phyloP scores from a whole-genome alignment of 2,329 filamentous ascomycete genomes.

The Aspergillus viridinutans region DNA sequence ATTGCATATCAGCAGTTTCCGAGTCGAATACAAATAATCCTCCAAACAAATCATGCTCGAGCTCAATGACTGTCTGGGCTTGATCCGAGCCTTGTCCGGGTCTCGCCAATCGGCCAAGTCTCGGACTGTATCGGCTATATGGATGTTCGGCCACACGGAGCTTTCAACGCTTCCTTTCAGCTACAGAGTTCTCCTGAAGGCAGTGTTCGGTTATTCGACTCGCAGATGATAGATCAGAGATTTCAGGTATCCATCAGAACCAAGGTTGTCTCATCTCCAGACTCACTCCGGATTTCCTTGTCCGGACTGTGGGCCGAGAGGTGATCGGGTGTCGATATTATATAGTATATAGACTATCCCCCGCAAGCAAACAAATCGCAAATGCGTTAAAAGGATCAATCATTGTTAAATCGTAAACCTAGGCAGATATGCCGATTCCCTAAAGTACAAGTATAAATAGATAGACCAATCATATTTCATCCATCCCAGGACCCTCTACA shows the following conservation, averaged over 20 bases:
- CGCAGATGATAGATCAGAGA: neutral
- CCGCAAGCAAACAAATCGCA: neutral
- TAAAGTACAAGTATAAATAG: slow-evolving; percentile 3
- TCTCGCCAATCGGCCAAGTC: slow-evolving; percentile 18
- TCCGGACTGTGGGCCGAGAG: neutral
- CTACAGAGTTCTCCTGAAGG: neutral
- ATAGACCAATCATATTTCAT: neutral
- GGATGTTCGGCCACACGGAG: slow-evolving; percentile 33
- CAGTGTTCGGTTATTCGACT: neutral
- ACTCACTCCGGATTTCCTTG: neutral
- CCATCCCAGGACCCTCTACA: neutral
- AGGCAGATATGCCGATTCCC: neutral
- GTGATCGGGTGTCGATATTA: neutral
- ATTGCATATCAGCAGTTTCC: neutral
- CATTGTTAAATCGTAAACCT: neutral
- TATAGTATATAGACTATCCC: neutral
- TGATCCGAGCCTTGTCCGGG: slow-evolving; percentile 12
- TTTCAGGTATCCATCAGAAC: neutral
- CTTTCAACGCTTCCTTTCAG: slow-evolving; percentile 4
- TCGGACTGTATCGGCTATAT: slow-evolving; percentile 36
- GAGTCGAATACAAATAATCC: neutral
- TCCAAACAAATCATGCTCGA: neutral
- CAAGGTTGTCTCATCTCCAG: neutral
- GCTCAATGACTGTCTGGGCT: neutral
- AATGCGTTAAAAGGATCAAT: neutral